Evolutionary conservation across 2,329 filamentous ascomycete species (phyloP).

Genomic region (Colletotrichum zoysiae): DNA sequence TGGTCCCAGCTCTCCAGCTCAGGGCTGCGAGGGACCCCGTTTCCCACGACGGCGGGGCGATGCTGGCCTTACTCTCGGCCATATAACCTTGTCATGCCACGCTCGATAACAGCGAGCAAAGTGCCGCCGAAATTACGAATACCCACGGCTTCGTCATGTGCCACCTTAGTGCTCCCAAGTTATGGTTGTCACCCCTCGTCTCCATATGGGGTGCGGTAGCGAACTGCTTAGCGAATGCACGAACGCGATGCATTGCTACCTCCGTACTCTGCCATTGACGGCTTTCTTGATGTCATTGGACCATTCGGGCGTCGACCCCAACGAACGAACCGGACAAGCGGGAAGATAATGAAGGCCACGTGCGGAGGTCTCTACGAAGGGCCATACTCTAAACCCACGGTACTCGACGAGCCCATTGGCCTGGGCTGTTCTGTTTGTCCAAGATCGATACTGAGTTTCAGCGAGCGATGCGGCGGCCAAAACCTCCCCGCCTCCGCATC

Average conservation of each 20-base stretch:
- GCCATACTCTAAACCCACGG: background rate
- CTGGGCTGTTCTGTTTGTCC: constrained; percentile 1
- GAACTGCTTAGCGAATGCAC: background rate
- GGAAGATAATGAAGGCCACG: background rate
- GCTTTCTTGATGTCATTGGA: background rate
- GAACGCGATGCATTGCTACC: background rate
- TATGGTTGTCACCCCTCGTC: constrained; percentile 4
- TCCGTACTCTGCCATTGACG: background rate
- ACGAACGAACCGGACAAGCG: background rate
- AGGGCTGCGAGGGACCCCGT: background rate
- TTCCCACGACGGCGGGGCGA: constrained; percentile 15
- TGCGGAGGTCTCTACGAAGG: constrained; percentile 2
- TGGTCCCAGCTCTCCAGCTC: constrained; percentile 17
- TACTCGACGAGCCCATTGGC: background rate
- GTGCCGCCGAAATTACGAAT: constrained; percentile 32
- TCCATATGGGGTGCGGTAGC: background rate
- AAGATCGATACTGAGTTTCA: constrained; percentile 19
- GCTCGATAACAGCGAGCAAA: constrained; percentile 39
- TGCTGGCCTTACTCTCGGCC: constrained; percentile 35
- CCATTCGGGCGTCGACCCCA: background rate
- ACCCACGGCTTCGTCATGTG: constrained; percentile 39
- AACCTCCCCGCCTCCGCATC: constrained; percentile 37
- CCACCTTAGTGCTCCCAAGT: background rate
- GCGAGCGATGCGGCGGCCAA: constrained; percentile 35
- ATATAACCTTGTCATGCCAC: constrained; percentile 31